Base-by-base conservation (phyloP, 768 basidiomycete genomes). In the Exidia glandulosa region DNA sequence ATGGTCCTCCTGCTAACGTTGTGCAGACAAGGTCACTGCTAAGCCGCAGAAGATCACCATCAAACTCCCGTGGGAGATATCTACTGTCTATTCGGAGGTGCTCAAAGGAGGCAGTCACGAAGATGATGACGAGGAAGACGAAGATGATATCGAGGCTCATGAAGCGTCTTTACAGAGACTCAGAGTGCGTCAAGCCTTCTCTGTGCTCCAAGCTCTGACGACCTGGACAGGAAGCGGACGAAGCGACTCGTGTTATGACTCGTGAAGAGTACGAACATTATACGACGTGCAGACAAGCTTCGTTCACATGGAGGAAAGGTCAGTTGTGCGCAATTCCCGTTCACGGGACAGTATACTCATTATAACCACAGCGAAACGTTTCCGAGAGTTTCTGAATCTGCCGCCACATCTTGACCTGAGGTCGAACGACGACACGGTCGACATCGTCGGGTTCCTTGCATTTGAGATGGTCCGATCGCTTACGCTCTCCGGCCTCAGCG, bases 291-390 rank as follows among this genome's bases (percentile, higher is more conserved):
- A 82, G 94, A 61, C 94, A 96, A 71, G 94, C 94, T 0, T 91
- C 91, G 14, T 98, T 97, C 71, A 96, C 94, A 1, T 96, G 94
- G 70, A 85, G 94, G 58, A 98, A 97, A 85, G 88, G 94, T 90
- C 50, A 32, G 75, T 71, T 45, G 4, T 16, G 7, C 25, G n/a
- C n/a, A n/a, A n/a, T n/a, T 48, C 48, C 48, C 2, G 14, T 37
- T 36, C 25, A 33, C 27, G 23, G 13, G 14, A n/a, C n/a, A n/a
- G n/a, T n/a, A n/a, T n/a, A 93, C 30, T 45, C 29, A 29, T 3
- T 36, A 7, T 32, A 29, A 23, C n/a, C 31, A 1, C 63, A 96
- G 94, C 87, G 14, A 94, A 94, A 73, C 90, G 94, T 4, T 98
- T 98, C 73, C 82, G 90, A 41, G 94, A 96, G 67, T 97, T 96